These are phyloP conservation scores for Schizothecium vesticola DNA, from an alignment of 495 filamentous ascomycete species.

Conservation along the genomic window DNA sequence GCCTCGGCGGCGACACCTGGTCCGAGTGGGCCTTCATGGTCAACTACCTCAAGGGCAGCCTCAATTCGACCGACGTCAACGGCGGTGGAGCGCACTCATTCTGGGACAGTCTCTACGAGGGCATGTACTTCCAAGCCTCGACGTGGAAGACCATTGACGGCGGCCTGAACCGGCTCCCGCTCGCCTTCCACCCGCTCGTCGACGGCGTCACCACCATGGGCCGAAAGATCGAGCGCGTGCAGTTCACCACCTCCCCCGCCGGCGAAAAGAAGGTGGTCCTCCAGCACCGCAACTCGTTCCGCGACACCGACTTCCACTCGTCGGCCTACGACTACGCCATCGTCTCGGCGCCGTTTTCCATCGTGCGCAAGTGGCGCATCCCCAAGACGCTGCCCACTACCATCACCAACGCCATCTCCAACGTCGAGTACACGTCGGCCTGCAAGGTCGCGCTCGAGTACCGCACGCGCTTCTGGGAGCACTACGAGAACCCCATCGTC, in stretches of 20 bases:
- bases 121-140: conserved; percentile 55
- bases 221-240: conserved; percentile 44
- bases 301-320: conserved; percentile 39
- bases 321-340: conserved; percentile 61
- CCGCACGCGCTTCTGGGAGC: conserved; percentile 63
- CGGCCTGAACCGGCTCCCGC: conserved; percentile 52
- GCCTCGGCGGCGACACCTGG: conserved; percentile 43
- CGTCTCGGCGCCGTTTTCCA: conserved; percentile 56
- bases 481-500: conserved; percentile 53
- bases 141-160: conserved; percentile 63
- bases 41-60: conserved; percentile 48
- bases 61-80: conserved; percentile 52
- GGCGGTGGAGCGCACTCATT: conserved; percentile 23
- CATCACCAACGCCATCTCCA: conserved; percentile 55
- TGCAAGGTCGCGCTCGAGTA: conserved; percentile 66
- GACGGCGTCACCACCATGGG: conserved; percentile 49
- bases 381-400: conserved; percentile 31
- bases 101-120: conserved; percentile 42
- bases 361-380: conserved; percentile 49
- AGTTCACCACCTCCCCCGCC: conserved; percentile 28
- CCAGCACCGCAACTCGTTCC: conserved; percentile 35
- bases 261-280: conserved; percentile 42
- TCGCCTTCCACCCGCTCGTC: conserved; percentile 57
- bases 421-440: conserved; percentile 50
- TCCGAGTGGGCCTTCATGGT: conserved; percentile 59